Evolutionary conservation across 2,329 filamentous ascomycete genomes (phyloP).

Genomic region (Epichloe sibirici): DNA sequence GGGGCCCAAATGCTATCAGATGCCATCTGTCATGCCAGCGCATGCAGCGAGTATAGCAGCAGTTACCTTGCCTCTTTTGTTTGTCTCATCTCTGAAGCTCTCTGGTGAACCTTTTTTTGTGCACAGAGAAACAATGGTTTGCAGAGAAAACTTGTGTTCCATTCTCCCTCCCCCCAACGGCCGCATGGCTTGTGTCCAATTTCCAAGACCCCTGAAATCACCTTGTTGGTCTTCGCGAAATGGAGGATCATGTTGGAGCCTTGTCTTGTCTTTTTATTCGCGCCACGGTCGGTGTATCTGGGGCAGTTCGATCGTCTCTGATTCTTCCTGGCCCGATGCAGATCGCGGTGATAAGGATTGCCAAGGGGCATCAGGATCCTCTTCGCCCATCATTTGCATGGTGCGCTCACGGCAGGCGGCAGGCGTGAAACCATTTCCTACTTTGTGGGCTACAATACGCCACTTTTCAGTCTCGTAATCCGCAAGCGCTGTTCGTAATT

Average conservation of each 20-base stretch:
- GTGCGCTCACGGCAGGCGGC: conserved; percentile 76
- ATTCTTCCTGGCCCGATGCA: conserved; percentile 10
- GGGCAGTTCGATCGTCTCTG: conserved; percentile 10
- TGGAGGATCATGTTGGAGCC: background rate
- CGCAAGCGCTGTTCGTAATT: conserved; percentile 62
- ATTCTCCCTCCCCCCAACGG: too few species aligned
- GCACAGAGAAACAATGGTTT: too few species aligned
- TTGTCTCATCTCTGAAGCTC: too few species aligned
- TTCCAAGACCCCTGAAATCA: background rate
- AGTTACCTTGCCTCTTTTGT: too few species aligned
- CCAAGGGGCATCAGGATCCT: conserved; percentile 33
- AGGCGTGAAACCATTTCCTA: conserved; percentile 81
- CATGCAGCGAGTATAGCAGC: background rate
- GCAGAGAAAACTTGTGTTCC: too few species aligned
- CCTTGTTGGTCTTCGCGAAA: background rate
- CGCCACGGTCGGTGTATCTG: conserved; percentile 12
- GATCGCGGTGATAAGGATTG: conserved; percentile 41
- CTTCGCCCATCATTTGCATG: conserved; percentile 43
- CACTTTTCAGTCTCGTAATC: conserved; percentile 89
- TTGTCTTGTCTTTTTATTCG: background rate
- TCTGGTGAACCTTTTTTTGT: too few species aligned
- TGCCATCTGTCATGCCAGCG: background rate
- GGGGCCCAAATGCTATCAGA: too few species aligned
- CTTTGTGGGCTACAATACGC: conserved; percentile 83
- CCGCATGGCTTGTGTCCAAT: background rate